Base-by-base conservation (phyloP, 164 flowering plant genomes). In the Piper betle region DNA sequence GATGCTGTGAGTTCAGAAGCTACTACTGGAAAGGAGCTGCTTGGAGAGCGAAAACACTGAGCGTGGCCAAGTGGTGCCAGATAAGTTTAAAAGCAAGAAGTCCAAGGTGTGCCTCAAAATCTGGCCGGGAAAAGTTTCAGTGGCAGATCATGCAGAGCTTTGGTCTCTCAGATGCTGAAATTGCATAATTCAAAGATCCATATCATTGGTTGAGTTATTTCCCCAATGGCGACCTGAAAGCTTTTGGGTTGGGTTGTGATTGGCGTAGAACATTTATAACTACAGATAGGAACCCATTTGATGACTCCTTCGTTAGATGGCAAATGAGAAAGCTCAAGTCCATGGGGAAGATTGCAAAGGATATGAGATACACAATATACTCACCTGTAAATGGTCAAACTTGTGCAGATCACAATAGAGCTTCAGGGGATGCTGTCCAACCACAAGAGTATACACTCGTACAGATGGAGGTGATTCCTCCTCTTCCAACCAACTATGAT, bases 391-490 rank as follows among this genome's bases (percentile, higher is more conserved):
- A 88, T 78, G 92, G 88, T 37, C 97, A 88, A 64, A 96, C 96
- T 6, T 91, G 97, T 76, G 96, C 95, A 13, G 97, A 88, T 68
- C 97, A 91, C 72, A 96, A 91, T 56, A 77, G 97, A 67, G 94
- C 95, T 16, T 73, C 76, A 10, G 97, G 97, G 39, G 96, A 91
- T 80, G 96, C 96, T 41, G 96, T 88, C 61, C 87, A 73, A 67
- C 94, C 97, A 15, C 96, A 86, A 61, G 96, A 91, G 1, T 91
- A 91, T 66, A 91, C 91, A 17, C 67, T 91, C 37, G 86, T 91
- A 37, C 88, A 91, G 69, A 86, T 91, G 97, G 94, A 88, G 68
- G 85, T 88, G 18, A 57, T 88, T 42, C 65, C 81, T 41, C 97
- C 97, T 57, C 82, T 82, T 63, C 83, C 87, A 8, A 43, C 50